Evolutionary conservation across 2,329 filamentous ascomycete species (phyloP), one percentile per base, ranked within the genome.

Genomic region (Phoma sp.): DNA sequence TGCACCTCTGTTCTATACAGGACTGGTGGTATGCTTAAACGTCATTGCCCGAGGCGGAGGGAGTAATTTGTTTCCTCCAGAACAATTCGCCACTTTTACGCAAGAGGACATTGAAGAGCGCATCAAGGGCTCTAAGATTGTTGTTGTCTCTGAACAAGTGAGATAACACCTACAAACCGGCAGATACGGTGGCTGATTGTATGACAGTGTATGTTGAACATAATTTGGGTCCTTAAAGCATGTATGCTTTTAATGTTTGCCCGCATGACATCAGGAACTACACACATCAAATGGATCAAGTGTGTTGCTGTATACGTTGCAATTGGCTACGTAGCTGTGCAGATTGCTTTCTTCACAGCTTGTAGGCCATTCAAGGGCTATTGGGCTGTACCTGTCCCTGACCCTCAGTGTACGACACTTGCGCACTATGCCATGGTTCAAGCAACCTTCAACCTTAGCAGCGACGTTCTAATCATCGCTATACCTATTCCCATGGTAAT

Each of bases 141-240:
- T 78, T 13, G 60, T 80, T 4, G 64, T 78, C 1, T 77, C 76
- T 3, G 78, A 80, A 64, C 76, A 79, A 65, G 76, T 75, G 57
- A 41, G 61, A 58, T 11, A 10, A 22, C 24, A 27, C 14, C 4
- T 2, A 11, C 8, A 2, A 24, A 30, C 22, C 4, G 13, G 23
- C 24, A 25, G 1, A 13, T 22, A 0, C 29, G n/a, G 18, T 54
- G 41, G 38, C 57, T 66, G 25, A 67, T 43, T 1, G 23, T 22
- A 78, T 87, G 70, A 80, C 82, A 63, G 87, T 89, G 75, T 75
- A 88, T 89, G 75, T 75, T 87, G 14, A 75, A 85, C 47, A 80
- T 82, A 8, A 82, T 83, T 27, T 86, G 82, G 80, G 70, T 76
- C 0, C 76, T 85, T 59, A 87, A 87, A 66, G 70, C 75, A 7